A percentile compares a stretch with the other conserved stretches of the same genome.
These are phyloP conservation scores for Immersiella caudata DNA, from an alignment of 495 filamentous ascomycete species.

Conservation along the genomic window DNA sequence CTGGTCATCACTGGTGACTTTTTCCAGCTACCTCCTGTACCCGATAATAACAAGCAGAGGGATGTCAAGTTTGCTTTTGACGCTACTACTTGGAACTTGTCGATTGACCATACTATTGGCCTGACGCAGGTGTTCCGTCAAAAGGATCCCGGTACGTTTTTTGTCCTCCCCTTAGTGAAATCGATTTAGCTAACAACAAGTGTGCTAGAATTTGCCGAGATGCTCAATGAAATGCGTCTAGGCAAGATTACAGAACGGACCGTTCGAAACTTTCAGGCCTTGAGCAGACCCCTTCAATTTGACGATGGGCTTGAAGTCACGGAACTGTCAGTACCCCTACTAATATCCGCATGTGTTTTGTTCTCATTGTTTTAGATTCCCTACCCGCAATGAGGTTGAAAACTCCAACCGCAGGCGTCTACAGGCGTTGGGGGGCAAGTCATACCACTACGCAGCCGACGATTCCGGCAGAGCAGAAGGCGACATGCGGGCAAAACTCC, in stretches of 20 bases:
- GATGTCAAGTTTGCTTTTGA: slow-evolving; percentile 89
- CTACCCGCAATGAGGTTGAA: slow-evolving; percentile 89
- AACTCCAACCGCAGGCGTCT: slow-evolving; percentile 78
- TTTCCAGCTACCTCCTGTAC: slow-evolving; percentile 94
- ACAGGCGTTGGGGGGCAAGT: slow-evolving; percentile 66
- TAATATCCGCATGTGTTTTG: not conserved
- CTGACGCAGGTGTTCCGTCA: slow-evolving; percentile 96
- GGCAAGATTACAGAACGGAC: slow-evolving; percentile 74
- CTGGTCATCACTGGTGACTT: slow-evolving; percentile 96
- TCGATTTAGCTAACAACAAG: slow-evolving; percentile 23
- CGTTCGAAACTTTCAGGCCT: slow-evolving; percentile 66
- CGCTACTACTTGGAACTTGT: slow-evolving; percentile 85
- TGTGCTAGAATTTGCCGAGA: slow-evolving; percentile 73
- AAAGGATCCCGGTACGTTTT: slow-evolving; percentile 71
- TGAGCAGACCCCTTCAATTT: slow-evolving; percentile 70
- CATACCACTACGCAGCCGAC: slow-evolving; percentile 65
- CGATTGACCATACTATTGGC: slow-evolving; percentile 93
- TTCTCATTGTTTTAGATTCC: slow-evolving; percentile 61
- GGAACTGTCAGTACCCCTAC: slow-evolving; percentile 65
- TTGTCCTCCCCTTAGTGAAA: not conserved
- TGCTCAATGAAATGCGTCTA: slow-evolving; percentile 97
- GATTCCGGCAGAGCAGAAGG: slow-evolving; percentile 73
- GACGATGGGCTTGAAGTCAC: slow-evolving; percentile 83
- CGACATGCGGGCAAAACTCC: slow-evolving; percentile 69
- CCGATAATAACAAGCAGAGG: slow-evolving; percentile 62